Evolutionary conservation across 163 green algal genomes (phyloP).

Genomic region (Chlorella variabilis): DNA sequence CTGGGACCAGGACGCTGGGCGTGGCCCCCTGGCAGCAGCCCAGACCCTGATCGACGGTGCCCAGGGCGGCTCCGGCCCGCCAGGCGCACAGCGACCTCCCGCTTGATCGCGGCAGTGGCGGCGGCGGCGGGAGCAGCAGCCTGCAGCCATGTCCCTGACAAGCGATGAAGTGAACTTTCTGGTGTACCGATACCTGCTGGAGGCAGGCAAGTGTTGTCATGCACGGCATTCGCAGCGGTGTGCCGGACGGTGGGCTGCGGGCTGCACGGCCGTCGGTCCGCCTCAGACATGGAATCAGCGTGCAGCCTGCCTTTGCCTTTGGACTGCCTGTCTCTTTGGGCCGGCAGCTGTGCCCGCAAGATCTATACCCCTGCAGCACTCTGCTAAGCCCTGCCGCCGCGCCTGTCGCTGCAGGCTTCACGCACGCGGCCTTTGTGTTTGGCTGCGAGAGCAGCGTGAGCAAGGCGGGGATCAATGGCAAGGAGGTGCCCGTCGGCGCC

Average conservation of each 20-base stretch:
- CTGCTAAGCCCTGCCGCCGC: too few species aligned
- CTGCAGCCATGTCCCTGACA: conserved; percentile 63
- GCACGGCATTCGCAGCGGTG: too few species aligned
- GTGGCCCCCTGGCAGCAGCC: too few species aligned
- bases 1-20: too few species aligned
- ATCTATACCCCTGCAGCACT: too few species aligned
- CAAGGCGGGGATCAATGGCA: conserved; percentile 75
- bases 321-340: too few species aligned
- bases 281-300: too few species aligned
- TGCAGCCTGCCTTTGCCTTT: too few species aligned
- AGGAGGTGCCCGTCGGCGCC: conserved; percentile 89
- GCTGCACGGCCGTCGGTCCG: background rate
- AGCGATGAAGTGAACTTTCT: conserved; percentile 96
- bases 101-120: background rate
- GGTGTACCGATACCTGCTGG: conserved; percentile 96
- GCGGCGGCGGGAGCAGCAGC: background rate
- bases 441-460: conserved; percentile 84
- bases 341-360: too few species aligned
- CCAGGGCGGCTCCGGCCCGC: too few species aligned
- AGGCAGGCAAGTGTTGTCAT: conserved; percentile 76
- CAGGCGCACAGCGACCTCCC: background rate
- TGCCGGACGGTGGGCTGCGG: background rate
- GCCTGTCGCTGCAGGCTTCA: conserved; percentile 87
- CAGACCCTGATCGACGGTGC: too few species aligned
- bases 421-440: conserved; percentile 94